These are phyloP conservation scores for Orbilia oligospora DNA, from an alignment of 2,329 filamentous ascomycete genomes.

Conservation along the genomic window DNA sequence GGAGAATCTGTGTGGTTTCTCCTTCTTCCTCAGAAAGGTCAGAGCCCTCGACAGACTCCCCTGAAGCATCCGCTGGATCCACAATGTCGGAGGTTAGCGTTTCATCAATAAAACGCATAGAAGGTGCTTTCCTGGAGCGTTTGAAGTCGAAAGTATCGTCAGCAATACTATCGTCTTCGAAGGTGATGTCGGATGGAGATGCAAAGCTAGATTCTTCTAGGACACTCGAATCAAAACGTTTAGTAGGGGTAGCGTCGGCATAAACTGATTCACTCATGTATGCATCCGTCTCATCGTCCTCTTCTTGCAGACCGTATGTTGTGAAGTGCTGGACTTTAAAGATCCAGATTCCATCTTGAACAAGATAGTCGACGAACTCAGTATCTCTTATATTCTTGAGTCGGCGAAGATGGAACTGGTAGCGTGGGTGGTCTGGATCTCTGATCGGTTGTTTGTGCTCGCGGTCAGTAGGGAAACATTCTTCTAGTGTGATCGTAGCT, in stretches of 20 bases:
- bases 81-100: slow-evolving; percentile 69
- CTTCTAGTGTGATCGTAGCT: slow-evolving; percentile 86
- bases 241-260: slow-evolving; percentile 61
- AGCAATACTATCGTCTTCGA: slow-evolving; percentile 65
- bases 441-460: slow-evolving; percentile 69
- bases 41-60: slow-evolving; percentile 51
- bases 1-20: slow-evolving; percentile 56
- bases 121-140: slow-evolving; percentile 65
- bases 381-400: slow-evolving; percentile 85
- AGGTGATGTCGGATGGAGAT: slow-evolving; percentile 63
- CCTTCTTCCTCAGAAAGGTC: slow-evolving; percentile 55
- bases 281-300: slow-evolving; percentile 77
- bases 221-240: slow-evolving; percentile 61
- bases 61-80: slow-evolving; percentile 65
- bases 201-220: slow-evolving; percentile 56
- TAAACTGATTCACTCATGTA: slow-evolving; percentile 57
- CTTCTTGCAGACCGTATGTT: slow-evolving; percentile 85
- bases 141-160: slow-evolving; percentile 74
- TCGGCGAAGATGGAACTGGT: slow-evolving; percentile 85
- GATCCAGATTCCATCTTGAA: slow-evolving; percentile 85
- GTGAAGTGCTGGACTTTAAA: slow-evolving; percentile 98
- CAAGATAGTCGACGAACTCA: slow-evolving; percentile 84
- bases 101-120: slow-evolving; percentile 71
- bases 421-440: slow-evolving; percentile 72
- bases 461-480: slow-evolving; percentile 87